These are phyloP conservation scores for Aureobasidium musti DNA, from an alignment of 2,329 filamentous ascomycete species.

Conservation along the genomic window DNA sequence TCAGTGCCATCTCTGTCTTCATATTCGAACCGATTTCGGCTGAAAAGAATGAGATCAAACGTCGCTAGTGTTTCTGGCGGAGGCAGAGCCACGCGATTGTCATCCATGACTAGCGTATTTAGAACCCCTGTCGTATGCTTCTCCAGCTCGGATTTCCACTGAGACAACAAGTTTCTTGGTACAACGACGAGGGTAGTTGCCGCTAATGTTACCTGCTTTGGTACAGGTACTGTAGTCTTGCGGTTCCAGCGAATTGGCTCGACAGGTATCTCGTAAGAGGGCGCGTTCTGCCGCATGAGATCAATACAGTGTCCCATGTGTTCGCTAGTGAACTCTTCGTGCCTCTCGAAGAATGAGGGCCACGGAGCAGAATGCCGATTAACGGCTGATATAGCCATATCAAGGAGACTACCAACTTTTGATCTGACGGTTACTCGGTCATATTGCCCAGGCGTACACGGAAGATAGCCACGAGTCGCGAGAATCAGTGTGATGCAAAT, in stretches of 20 bases:
- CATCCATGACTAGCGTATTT: conserved; percentile 62
- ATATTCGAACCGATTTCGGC: conserved; percentile 69
- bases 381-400: conserved; percentile 73
- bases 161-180: conserved; percentile 77
- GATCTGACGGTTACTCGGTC: conserved; percentile 47
- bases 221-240: conserved; percentile 43
- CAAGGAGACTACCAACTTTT: conserved; percentile 63
- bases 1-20: conserved; percentile 60
- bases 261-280: conserved; percentile 47
- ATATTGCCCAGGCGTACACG: conserved; percentile 65
- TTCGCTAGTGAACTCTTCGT: conserved; percentile 52
- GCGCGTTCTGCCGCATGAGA: conserved; percentile 48
- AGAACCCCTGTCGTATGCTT: conserved; percentile 71
- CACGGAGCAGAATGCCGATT: conserved; percentile 70
- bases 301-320: conserved; percentile 56
- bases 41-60: conserved; percentile 78
- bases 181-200: conserved; percentile 75
- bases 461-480: conserved; percentile 69
- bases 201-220: conserved; percentile 63
- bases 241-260: conserved; percentile 48
- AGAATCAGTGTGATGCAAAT: conserved; percentile 75
- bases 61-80: conserved; percentile 58
- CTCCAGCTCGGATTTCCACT: conserved; percentile 79
- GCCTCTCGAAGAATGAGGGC: conserved; percentile 62
- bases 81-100: conserved; percentile 58